phyloP scores from a whole-genome alignment of 495 filamentous ascomycete species.

The Podospora pseudopauciseta region DNA sequence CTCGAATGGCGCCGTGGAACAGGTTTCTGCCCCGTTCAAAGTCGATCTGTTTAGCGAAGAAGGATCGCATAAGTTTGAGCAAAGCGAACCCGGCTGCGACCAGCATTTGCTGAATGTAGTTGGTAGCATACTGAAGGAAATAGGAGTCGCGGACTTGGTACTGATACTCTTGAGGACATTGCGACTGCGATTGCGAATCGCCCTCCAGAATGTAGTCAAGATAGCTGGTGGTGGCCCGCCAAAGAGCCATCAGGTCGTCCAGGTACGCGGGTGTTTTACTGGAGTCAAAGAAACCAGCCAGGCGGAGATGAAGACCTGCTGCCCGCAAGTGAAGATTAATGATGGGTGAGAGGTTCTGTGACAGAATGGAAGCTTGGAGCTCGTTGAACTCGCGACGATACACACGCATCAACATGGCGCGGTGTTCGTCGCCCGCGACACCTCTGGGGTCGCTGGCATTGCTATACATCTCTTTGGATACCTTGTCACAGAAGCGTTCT shows the following conservation, averaged over 20 bases:
- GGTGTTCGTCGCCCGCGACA: constrained; percentile 64
- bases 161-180: constrained; percentile 21
- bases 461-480: constrained; percentile 81
- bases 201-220: constrained; percentile 68
- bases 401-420: constrained; percentile 61
- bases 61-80: constrained; percentile 79
- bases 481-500: constrained; percentile 78
- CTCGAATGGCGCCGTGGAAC: constrained; percentile 72
- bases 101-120: constrained; percentile 90
- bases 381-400: constrained; percentile 55
- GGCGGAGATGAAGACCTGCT: constrained; percentile 74
- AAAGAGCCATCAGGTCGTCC: constrained; percentile 72
- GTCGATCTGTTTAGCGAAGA: constrained; percentile 71
- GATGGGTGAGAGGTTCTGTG: constrained; percentile 52
- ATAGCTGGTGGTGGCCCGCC: constrained; percentile 69
- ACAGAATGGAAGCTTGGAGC: constrained; percentile 50
- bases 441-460: constrained; percentile 73
- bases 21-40: constrained; percentile 68
- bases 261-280: constrained; percentile 69
- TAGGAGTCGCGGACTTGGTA: constrained; percentile 37
- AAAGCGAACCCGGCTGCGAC: constrained; percentile 81
- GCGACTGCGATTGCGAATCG: constrained; percentile 25
- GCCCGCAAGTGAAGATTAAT: constrained; percentile 73
- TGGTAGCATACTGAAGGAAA: constrained; percentile 68
- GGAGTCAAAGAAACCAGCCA: constrained; percentile 87